Conservation (phyloP, 2,329 filamentous ascomycete species). For the Grosmannia penicillata region DNA sequence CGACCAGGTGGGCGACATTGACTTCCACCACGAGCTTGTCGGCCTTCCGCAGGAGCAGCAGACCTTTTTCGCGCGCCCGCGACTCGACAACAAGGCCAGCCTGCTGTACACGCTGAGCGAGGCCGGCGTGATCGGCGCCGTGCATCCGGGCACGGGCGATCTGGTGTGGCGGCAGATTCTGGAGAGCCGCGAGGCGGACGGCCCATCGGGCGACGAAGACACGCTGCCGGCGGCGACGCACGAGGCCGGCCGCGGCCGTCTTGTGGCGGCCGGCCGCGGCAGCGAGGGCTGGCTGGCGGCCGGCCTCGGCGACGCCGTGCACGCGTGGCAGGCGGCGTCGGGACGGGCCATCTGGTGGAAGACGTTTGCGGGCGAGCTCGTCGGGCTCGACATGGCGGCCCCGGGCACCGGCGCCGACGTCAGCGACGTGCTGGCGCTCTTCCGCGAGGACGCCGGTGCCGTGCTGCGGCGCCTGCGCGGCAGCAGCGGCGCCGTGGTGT, state of each 20-base stretch:
- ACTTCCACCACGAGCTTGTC: constrained; percentile 84
- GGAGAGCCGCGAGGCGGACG: constrained; percentile 25
- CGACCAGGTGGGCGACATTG: constrained; percentile 82
- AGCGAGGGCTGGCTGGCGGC: constrained; percentile 65
- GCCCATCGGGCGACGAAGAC: constrained; percentile 24
- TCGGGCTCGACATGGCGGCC: constrained; percentile 61
- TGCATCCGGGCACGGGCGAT: constrained; percentile 75
- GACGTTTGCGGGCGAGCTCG: constrained; percentile 40
- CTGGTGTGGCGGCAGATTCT: constrained; percentile 78
- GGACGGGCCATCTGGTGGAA: constrained; percentile 67
- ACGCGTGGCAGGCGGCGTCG: constrained; percentile 70
- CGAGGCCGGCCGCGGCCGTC: constrained; percentile 29
- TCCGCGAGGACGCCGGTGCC: constrained; percentile 28
- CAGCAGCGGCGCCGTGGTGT: constrained; percentile 55
- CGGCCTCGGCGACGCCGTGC: constrained; percentile 53
- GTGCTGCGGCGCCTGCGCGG: constrained; percentile 58
- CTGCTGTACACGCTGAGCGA: constrained; percentile 87
- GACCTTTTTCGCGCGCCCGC: constrained; percentile 89
- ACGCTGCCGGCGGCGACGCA: no score
- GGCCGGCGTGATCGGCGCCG: constrained; percentile 65
- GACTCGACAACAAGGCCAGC: constrained; percentile 67
- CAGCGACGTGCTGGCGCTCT: constrained; percentile 6
- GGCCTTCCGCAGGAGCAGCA: constrained; percentile 68
- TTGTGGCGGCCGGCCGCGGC: constrained; percentile 66
- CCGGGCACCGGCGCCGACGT: constrained; percentile 31